Base-by-base conservation (phyloP, 345 rosid genomes). In the Pelargonium nanum region DNA sequence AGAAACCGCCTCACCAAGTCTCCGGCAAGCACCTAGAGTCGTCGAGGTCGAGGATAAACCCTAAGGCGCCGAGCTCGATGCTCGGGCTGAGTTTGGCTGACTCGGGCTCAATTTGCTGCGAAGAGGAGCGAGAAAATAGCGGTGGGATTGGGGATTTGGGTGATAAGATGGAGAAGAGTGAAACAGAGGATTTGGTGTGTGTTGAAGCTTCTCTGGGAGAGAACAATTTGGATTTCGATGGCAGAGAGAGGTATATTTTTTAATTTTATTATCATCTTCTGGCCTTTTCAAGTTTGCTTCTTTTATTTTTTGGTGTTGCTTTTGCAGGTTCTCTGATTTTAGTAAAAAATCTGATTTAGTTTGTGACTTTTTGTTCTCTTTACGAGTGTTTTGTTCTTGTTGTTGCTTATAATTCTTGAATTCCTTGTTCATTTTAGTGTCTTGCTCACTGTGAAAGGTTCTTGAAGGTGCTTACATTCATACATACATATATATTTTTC, bases 161-260 rank as follows among this genome's bases (percentile, higher is more conserved):
- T n/a, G n/a, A n/a, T n/a, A n/a, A n/a, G 15, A 7, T 9, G 15
- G 48, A 9, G 48, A 68, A n/a, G 79, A 69, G 19, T 15, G 48
- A 12, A 40, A 40, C 48, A 17, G 48, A 40, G 13, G 48, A 40
- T 40, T 40, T 40, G 15, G 60, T 44, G 32, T 70, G 62, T 26
- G 19, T 60, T 34, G 80, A 82, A 51, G 81, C 51, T 58, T 76
- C 81, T 26, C 76, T 65, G 57, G 85, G 86, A 22, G 88, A 84
- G 26, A 82, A 71, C 75, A 70, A 52, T 53, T 65, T 74, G 68
- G 76, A 78, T 55, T 77, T 65, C 65, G 85, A 80, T 55, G 55
- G 69, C 59, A 78, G 77, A 62, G 74, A 75, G 55, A 83, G 91
- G 87, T 82, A 70, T 45, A 22, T 44, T 19, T 58, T 17, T 24